These are phyloP conservation scores for Boletellus ananiceps DNA, from an alignment of 768 basidiomycete genomes.

Conservation along the genomic window DNA sequence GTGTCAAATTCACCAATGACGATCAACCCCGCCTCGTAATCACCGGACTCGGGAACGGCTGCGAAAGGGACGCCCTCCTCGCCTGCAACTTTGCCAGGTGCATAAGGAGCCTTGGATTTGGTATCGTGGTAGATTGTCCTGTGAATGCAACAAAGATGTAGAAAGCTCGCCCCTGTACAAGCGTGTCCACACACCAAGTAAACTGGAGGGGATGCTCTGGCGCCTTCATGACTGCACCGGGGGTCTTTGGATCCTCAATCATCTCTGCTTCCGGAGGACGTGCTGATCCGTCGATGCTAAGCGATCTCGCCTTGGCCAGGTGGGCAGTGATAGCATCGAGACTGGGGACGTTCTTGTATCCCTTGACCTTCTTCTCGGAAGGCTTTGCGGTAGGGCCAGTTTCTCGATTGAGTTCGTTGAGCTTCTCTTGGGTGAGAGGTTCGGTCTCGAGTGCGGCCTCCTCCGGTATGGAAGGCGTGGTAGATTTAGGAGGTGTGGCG, in stretches of 20 bases:
- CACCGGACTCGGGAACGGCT: conserved; percentile 57
- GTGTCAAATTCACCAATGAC: conserved; percentile 88
- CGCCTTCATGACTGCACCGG: conserved; percentile 59
- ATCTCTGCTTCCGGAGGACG: conserved; percentile 75
- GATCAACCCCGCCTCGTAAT: conserved; percentile 83
- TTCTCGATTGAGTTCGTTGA: conserved; percentile 62
- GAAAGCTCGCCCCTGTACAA: background rate
- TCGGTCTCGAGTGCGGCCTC: conserved; percentile 30
- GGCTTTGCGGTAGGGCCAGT: conserved; percentile 28
- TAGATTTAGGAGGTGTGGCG: conserved; percentile 39
- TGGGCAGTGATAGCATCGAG: conserved; percentile 83
- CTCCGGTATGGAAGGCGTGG: conserved; percentile 38
- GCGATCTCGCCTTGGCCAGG: conserved; percentile 62
- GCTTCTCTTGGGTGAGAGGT: conserved; percentile 61
- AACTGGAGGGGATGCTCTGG: conserved; percentile 85
- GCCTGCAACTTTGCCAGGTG: conserved; percentile 4
- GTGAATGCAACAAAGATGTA: background rate
- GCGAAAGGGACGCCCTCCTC: conserved; percentile 30
- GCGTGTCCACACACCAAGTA: conserved; percentile 51
- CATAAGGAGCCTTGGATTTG: conserved; percentile 59
- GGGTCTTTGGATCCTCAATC: conserved; percentile 80
- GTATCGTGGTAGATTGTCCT: conserved; percentile 92
- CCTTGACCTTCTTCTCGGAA: conserved; percentile 41
- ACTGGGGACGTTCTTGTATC: conserved; percentile 86
- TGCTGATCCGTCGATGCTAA: conserved; percentile 54